Base-by-base conservation (phyloP, 2,329 filamentous ascomycete genomes). In the Fusarium scirpi region DNA sequence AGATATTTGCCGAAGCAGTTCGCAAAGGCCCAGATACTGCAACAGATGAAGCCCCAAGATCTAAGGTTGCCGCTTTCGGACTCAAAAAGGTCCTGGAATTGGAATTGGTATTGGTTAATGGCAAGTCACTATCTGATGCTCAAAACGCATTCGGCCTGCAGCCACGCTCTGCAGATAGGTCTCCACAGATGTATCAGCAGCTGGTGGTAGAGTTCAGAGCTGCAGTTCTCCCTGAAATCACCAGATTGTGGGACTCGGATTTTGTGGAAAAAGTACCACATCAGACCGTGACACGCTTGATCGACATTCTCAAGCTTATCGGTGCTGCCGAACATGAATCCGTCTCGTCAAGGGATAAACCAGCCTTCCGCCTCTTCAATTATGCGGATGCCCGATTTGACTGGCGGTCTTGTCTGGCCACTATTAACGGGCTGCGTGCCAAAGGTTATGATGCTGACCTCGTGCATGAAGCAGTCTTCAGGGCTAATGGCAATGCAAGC, bases 181-280 rank as follows among this genome's bases (percentile, higher is more conserved):
- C 80, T 4, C 79, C 79, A 5, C 80, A 82, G 24, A 76, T 84
- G 12, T 86, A 90, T 16, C 85, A 88, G 3, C 95, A 98, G 74
- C 92, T 98, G 58, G 83, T 98, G 16, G 90, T 98, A 8, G 95
- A 98, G 78, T 82, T 98, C 44, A 91, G 96, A 44, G 89, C 92
- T 81, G 89, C 90, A 27, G 89, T 98, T 27, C 82, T 98, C 16
- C 93, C 94, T 1, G 88, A 91, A 47, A 87, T 96, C 43, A 87
- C 88, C 60, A 87, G 90, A 48, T 87, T 98, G 29, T 99, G 96
- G 97, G 90, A 93, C 71, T 97, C 94, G 2, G 85, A 89, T 27
- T 88, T 97, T 49, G 89, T 96, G 20, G 94, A 97, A 73, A 94
- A 93, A 74, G 89, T 94, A 2, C 90, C 92, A 5, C 91, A 90